Percentiles rank a stretch among this genome's conserved stretches.
These are phyloP conservation scores for Carpinus viminea DNA, from an alignment of 306 rosid species.

Conservation along the genomic window DNA sequence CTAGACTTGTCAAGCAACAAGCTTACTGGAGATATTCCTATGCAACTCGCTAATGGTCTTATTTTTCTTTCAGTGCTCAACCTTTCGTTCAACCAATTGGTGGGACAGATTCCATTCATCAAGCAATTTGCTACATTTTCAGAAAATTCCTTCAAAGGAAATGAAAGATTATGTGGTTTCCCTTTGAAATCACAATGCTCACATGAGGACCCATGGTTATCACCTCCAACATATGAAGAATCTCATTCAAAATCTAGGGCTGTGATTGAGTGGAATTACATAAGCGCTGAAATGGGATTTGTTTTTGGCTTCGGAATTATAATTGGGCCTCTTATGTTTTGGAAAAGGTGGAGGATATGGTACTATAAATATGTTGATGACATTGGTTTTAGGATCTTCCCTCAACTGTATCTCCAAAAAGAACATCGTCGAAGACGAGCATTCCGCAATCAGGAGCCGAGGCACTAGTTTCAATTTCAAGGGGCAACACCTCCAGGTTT, in stretches of 20 bases:
- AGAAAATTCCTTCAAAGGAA: constrained; percentile 27
- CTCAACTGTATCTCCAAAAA: constrained; percentile 16
- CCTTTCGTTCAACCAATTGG: constrained; percentile 36
- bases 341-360: constrained; percentile 21
- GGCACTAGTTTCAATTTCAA: background rate
- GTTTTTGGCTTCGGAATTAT: constrained; percentile 28
- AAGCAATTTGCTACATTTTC: constrained; percentile 42
- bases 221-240: background rate
- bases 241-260: background rate
- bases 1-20: no score
- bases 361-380: constrained; percentile 21
- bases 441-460: background rate
- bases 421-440: background rate
- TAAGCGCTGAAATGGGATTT: constrained; percentile 35
- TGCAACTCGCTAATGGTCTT: no score
- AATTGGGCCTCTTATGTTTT: constrained; percentile 28
- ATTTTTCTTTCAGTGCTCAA: constrained; percentile 28
- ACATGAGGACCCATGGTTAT: background rate
- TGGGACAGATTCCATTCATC: constrained; percentile 28
- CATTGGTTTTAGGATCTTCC: constrained; percentile 12
- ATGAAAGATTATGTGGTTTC: constrained; percentile 29
- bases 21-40: no score
- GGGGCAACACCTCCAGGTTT: background rate
- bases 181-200: constrained; percentile 13
- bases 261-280: constrained; percentile 34